Evolutionary conservation across 257 asterid species (phyloP), one percentile per base, ranked within the genome.

Genomic region (Primulina tabacum): DNA sequence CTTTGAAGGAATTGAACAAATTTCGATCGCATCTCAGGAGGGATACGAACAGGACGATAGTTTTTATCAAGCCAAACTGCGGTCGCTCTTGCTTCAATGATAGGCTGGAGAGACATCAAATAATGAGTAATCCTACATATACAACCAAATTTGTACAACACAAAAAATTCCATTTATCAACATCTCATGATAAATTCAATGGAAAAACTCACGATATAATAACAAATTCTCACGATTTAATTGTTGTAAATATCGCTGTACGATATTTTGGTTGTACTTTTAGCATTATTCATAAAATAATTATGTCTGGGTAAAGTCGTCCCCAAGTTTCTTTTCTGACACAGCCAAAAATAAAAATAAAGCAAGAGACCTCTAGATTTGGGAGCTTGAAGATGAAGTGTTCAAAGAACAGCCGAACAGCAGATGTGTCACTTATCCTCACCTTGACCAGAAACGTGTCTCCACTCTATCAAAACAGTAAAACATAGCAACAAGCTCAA

Each of bases 41-140:
- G 99, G 43, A 94, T 83, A 8, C 97, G 95, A 30, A 88, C 77
- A 12, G 99, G 97, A 10, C 92, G 90, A 58, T 88, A 94, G 81
- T 80, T 89, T 80, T 86, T 91, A 77, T 89, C 92, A 62, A 91
- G 97, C 92, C 95, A 94, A 64, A 81, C 97, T 59, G 90, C 95
- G 12, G 89, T 89, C 30, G 84, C 95, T 70, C 60, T 87, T 30
- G 99, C 99, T 87, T 91, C 97, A 71, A 89, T 38, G 32, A 94
- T 71, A 2, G 88, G 96, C 99, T 94, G 84, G 53, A 69, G 62
- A 76, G 65, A 21, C 14, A 30, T 3, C 59, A 59, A 9, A 72
- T 33, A 29, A 57, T 33, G 60, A 58, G 67, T 59, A 56, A 63
- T 21, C 18, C n/a, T 14, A 24, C 24, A 21, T 21, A 21, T 21